These are phyloP conservation scores for Suhomyces kilbournensis DNA, from an alignment of 805 yeast species.

Conservation along the genomic window DNA sequence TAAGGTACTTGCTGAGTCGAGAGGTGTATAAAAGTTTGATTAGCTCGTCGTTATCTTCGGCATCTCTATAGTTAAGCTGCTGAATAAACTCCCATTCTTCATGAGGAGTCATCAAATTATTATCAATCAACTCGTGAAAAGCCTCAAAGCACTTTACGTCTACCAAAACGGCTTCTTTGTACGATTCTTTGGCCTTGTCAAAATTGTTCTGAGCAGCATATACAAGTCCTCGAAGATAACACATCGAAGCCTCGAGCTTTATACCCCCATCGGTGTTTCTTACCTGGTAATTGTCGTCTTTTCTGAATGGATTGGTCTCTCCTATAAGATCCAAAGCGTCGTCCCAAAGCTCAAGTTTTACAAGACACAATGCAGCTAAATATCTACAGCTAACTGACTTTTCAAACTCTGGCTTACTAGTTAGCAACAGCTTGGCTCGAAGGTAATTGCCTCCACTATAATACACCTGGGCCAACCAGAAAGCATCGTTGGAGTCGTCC, in stretches of 20 bases:
- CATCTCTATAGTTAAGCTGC: constrained; percentile 62
- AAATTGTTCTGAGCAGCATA: constrained; percentile 81
- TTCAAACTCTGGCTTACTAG: constrained; percentile 51
- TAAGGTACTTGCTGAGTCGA: constrained; percentile 67
- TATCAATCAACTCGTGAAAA: constrained; percentile 69
- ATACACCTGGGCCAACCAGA: constrained; percentile 92
- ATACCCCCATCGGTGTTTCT: constrained; percentile 76
- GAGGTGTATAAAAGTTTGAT: constrained; percentile 75
- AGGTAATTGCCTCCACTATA: constrained; percentile 72
- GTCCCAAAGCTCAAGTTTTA: constrained; percentile 74
- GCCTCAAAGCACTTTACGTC: constrained; percentile 95
- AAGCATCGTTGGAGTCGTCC: constrained; percentile 87
- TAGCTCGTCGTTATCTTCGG: constrained; percentile 78
- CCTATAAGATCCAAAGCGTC: constrained; percentile 87
- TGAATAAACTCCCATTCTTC: constrained; percentile 84
- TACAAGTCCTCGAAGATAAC: constrained; percentile 79
- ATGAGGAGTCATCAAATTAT: constrained; percentile 71
- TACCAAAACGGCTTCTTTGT: constrained; percentile 77
- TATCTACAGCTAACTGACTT: constrained; percentile 74
- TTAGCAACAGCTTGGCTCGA: constrained; percentile 71
- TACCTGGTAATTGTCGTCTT: constrained; percentile 37
- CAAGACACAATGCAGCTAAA: constrained; percentile 69
- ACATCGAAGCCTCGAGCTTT: constrained; percentile 81
- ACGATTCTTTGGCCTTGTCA: constrained; percentile 82
- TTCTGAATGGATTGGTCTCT: constrained; percentile 70